Percentiles rank a stretch among this genome's conserved stretches.
Conservation (phyloP, 2,329 filamentous ascomycete species). For the Pyricularia pennisetigena region DNA sequence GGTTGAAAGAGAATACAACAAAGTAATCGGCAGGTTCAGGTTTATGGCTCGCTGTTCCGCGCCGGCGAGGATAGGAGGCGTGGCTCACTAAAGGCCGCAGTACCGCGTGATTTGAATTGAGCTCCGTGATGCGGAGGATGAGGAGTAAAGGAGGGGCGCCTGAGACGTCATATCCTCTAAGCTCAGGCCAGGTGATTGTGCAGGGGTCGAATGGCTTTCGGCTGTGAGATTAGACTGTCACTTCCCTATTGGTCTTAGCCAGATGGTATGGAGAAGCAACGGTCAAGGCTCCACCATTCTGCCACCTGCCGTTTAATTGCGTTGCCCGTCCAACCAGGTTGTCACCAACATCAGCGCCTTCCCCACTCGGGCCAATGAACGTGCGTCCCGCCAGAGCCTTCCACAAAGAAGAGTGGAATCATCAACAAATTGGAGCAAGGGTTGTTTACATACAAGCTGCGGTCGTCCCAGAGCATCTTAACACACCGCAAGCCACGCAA, state of each 20-base stretch:
- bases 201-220: not conserved
- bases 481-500: not conserved
- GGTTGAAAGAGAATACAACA: not conserved
- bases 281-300: not conserved
- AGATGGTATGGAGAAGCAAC: not conserved
- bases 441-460: not conserved
- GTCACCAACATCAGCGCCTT: not conserved
- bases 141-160: conserved; percentile 5
- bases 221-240: not conserved
- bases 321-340: not conserved
- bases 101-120: not conserved
- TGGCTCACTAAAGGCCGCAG: not conserved
- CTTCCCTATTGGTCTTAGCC: not conserved
- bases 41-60: not conserved
- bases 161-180: conserved; percentile 7
- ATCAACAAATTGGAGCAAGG: not conserved
- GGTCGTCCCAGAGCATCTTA: not conserved
- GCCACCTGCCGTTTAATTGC: not conserved
- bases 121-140: not conserved
- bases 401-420: not conserved
- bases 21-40: not conserved
- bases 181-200: not conserved
- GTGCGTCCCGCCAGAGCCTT: not conserved
- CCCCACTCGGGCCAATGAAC: not conserved
- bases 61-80: not conserved